Evolutionary conservation across 2,329 filamentous ascomycete genomes (phyloP), one percentile per base, ranked within the genome.

Genomic region (Penicillium occitanis): DNA sequence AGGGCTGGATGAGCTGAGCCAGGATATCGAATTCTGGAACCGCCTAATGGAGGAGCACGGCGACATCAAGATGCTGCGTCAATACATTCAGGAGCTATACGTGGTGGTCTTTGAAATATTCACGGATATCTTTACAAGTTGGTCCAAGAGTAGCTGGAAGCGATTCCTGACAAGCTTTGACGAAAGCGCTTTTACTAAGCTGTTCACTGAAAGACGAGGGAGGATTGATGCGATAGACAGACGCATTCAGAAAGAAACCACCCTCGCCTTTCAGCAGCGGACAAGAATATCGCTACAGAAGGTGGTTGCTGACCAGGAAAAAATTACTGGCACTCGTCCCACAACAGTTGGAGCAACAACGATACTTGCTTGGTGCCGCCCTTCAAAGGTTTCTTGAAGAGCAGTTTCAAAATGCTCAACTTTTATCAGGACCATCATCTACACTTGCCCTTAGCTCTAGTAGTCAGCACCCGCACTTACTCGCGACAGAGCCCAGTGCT

Each of bases 121-220:
- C 37, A 63, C 61, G 22, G 61, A 63, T 14, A 63, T 63, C 22
- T 63, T 63, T 37, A 63, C 46, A 37, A 63, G 46, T 25, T 63
- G 61, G 61, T 63, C 61, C 10, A 63, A 63, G 46, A 46, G 37
- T 8, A 46, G 37, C 44, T 63, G 61, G 61, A 63, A 63, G 22
- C 37, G 61, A 2, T 51, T 44, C 28, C 22, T 62, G 8, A 48
- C 60, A 28, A 46, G 60, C 17, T 62, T 62, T 33, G 42, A 48
- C 11, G 60, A 33, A 62, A 11, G 46, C 10, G 60, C 60, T 7
- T 62, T 62, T 51, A 33, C 37, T 8, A 62, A 60, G 17, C 35
- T 60, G 1, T 60, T 60, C 17, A 60, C 35, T 13, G 30, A 42
- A 60, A 60, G 42, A 46, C 35, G 35, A 4, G 57, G 35, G 33